phyloP scores from a whole-genome alignment of 1,139 yeast species.

The Yamadazyma pseudoaaseri region DNA sequence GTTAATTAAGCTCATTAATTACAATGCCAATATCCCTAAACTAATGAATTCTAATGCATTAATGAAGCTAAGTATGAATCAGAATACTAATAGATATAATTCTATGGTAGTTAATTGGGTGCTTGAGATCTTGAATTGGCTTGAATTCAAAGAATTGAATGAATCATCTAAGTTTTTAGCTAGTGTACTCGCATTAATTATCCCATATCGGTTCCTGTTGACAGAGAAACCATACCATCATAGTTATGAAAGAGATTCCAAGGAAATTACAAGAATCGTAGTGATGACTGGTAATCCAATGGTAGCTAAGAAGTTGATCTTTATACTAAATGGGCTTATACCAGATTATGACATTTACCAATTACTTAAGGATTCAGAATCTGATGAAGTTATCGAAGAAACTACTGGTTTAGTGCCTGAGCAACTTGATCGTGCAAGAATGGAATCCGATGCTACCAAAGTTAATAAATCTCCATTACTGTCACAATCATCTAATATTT shows the following conservation, averaged over 20 bases:
- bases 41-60: constrained; percentile 38
- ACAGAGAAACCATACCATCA: constrained; percentile 31
- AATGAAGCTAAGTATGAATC: constrained; percentile 21
- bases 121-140: constrained; percentile 57
- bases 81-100: constrained; percentile 11
- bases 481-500: constrained; percentile 1
- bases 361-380: constrained; percentile 4
- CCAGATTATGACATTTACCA: constrained; percentile 22
- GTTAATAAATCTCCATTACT: constrained; percentile 1
- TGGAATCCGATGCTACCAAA: neutral
- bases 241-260: constrained; percentile 14
- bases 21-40: constrained; percentile 46
- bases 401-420: neutral
- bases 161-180: constrained; percentile 35
- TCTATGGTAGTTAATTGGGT: constrained; percentile 53
- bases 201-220: constrained; percentile 38
- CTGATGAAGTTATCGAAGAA: neutral
- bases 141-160: constrained; percentile 57
- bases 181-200: constrained; percentile 42
- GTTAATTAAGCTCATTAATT: constrained; percentile 38
- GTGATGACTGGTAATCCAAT: constrained; percentile 61
- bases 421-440: neutral
- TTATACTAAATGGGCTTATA: constrained; percentile 51
- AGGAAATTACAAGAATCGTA: constrained; percentile 48
- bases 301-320: constrained; percentile 58